phyloP scores from a whole-genome alignment of 2,329 filamentous ascomycete species.

The Fusarium tjaetaba region DNA sequence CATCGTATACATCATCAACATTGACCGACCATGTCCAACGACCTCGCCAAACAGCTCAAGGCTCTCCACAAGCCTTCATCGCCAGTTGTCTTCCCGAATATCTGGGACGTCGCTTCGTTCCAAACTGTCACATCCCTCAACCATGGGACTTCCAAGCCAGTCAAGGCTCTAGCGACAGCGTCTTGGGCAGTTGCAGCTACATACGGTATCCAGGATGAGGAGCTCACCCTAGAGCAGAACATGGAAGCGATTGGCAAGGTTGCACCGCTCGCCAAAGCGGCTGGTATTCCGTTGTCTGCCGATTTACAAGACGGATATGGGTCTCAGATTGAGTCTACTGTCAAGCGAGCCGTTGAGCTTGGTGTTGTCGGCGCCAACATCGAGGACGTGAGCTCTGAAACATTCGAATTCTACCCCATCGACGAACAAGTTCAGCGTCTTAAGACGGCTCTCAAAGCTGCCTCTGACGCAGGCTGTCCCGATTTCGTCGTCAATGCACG shows the following conservation, averaged over 20 bases:
- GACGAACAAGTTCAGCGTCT: conserved; percentile 62
- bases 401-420: conserved; percentile 48
- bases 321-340: conserved; percentile 54
- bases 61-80: conserved; percentile 60
- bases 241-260: conserved; percentile 58
- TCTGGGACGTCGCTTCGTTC: conserved; percentile 64
- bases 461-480: conserved; percentile 58
- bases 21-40: conserved; percentile 41
- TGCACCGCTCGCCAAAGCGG: conserved; percentile 52
- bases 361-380: conserved; percentile 69
- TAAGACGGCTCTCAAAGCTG: conserved; percentile 52
- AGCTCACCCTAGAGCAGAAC: conserved; percentile 62
- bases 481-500: conserved; percentile 68
- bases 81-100: conserved; percentile 64
- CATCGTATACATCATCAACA: neutral
- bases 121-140: conserved; percentile 56
- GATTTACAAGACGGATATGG: conserved; percentile 72
- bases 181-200: conserved; percentile 61
- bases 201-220: conserved; percentile 57
- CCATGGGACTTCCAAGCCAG: conserved; percentile 46
- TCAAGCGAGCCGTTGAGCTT: conserved; percentile 56
- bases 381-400: conserved; percentile 59
- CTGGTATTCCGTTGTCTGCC: conserved; percentile 61
- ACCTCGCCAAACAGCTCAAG: conserved; percentile 50
- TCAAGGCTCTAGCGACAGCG: conserved; percentile 58